Conservation (phyloP, 1,284 basidiomycete genomes). For the Rugosomyces carneus region DNA sequence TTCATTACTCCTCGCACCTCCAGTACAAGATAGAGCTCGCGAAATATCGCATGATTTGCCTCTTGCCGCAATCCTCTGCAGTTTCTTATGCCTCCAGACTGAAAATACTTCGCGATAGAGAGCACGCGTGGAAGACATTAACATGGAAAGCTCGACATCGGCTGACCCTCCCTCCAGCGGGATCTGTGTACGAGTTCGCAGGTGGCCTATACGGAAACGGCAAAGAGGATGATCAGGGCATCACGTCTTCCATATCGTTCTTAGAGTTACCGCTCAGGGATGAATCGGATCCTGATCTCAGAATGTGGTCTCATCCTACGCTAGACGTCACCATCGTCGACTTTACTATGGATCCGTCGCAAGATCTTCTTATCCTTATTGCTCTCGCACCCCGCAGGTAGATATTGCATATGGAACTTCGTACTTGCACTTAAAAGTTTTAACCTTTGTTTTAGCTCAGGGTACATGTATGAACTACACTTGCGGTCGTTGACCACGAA, state of each 20-base stretch:
- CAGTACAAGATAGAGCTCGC: constrained; percentile 42
- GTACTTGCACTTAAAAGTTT: not conserved
- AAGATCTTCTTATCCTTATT: constrained; percentile 45
- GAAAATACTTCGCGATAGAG: constrained; percentile 33
- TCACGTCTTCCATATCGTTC: constrained; percentile 38
- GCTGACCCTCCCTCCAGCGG: constrained; percentile 35
- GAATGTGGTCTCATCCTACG: constrained; percentile 37
- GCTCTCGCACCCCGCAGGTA: constrained; percentile 36
- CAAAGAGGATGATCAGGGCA: constrained; percentile 33
- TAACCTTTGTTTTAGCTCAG: constrained; percentile 25
- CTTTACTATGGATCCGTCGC: constrained; percentile 48
- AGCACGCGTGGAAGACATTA: constrained; percentile 38
- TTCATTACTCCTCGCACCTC: constrained; percentile 35
- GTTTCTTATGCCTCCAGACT: constrained; percentile 33
- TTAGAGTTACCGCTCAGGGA: constrained; percentile 34
- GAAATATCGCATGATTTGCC: constrained; percentile 35
- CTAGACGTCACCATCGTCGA: constrained; percentile 37
- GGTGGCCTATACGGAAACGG: constrained; percentile 44
- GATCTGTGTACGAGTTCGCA: constrained; percentile 45
- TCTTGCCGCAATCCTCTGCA: constrained; percentile 22
- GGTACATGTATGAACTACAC: constrained; percentile 39
- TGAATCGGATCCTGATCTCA: constrained; percentile 17
- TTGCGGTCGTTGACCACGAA: constrained; percentile 43
- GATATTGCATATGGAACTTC: constrained; percentile 13
- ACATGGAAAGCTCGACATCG: constrained; percentile 31